A percentile compares a stretch with the other conserved stretches of the same genome.
Conservation (phyloP, 352 stramenopile species). For the Phytophthora uliginosa region DNA sequence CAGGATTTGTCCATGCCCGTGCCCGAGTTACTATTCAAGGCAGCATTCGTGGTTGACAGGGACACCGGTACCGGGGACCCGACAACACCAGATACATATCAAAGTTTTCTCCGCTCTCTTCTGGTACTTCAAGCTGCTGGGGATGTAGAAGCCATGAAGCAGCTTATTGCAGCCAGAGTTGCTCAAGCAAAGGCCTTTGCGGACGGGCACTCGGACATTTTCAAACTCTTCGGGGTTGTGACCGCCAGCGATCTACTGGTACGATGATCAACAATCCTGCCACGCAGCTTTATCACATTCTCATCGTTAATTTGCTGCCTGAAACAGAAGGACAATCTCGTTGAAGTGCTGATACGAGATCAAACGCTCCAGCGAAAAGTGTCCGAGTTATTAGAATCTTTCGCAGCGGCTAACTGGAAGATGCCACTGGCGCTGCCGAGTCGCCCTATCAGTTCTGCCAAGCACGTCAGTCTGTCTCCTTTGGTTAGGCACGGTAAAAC, state of each 20-base stretch:
- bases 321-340: slow-evolving; percentile 17
- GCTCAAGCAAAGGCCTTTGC: slow-evolving; percentile 28
- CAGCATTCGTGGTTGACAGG: slow-evolving; percentile 51
- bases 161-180: slow-evolving; percentile 39
- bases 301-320: slow-evolving; percentile 8
- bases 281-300: neutral
- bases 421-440: neutral
- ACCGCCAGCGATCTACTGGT: slow-evolving; percentile 45
- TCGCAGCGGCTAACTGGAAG: slow-evolving; percentile 1
- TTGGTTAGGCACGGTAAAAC: slow-evolving; percentile 24
- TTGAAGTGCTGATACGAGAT: slow-evolving; percentile 31
- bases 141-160: slow-evolving; percentile 30
- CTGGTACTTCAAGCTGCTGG: slow-evolving; percentile 31
- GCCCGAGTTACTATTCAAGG: slow-evolving; percentile 63
- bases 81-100: slow-evolving; percentile 16
- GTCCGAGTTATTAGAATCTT: slow-evolving; percentile 31
- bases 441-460: neutral
- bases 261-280: neutral
- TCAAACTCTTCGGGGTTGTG: slow-evolving; percentile 29
- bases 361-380: slow-evolving; percentile 36
- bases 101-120: slow-evolving; percentile 41
- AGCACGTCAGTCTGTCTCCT: slow-evolving; percentile 32
- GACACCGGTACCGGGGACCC: neutral
- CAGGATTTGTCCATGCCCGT: slow-evolving; percentile 20
- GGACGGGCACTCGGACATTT: slow-evolving; percentile 19